phyloP scores from a whole-genome alignment of 306 rosid species.

The Sphenostylis stenocarpa region DNA sequence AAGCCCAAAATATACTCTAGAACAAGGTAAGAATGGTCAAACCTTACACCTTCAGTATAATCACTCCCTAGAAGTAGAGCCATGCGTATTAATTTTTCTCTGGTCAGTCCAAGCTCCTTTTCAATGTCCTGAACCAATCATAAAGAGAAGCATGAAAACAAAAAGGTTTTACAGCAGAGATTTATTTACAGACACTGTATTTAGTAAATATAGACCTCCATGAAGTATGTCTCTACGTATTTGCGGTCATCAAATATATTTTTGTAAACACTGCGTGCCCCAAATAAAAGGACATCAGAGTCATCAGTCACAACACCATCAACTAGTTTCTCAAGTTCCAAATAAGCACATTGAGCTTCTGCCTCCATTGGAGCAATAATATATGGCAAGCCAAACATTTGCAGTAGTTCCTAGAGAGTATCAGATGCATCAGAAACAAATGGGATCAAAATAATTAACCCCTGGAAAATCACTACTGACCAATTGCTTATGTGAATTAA shows the following conservation, averaged over 20 bases:
- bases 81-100: conserved; percentile 81
- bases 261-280: conserved; percentile 91
- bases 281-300: conserved; percentile 89
- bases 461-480: not conserved
- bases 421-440: conserved; percentile 25
- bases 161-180: not conserved
- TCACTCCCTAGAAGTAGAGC: conserved; percentile 97
- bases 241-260: conserved; percentile 97
- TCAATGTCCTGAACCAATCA: conserved; percentile 72
- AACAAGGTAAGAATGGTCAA: conserved; percentile 29
- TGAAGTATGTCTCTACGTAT: conserved; percentile 92
- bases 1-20: conserved; percentile 28
- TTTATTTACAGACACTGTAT: not conserved
- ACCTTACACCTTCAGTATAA: conserved; percentile 98
- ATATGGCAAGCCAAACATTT: conserved; percentile 97
- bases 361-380: conserved; percentile 99
- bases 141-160: conserved; percentile 3
- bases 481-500: not conserved
- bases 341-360: conserved; percentile 92
- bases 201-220: conserved; percentile 63
- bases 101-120: conserved; percentile 84
- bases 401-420: conserved; percentile 75
- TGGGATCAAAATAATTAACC: conserved; percentile 15
- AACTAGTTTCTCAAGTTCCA: conserved; percentile 83
- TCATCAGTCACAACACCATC: conserved; percentile 99